phyloP scores from a whole-genome alignment of 306 rosid genomes.

The Datisca glomerata region DNA sequence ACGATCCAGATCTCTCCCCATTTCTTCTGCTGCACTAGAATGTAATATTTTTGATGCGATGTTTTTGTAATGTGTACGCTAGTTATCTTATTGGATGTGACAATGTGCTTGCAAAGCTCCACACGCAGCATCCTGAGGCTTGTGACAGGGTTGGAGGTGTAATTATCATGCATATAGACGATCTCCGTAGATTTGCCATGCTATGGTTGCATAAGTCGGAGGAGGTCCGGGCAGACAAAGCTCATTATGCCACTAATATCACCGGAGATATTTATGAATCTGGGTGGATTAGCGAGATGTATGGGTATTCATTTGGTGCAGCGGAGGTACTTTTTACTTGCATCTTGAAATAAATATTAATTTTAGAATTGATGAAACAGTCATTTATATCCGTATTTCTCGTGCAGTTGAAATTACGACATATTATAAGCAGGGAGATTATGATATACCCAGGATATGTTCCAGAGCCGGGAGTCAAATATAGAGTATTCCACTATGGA shows the following conservation, averaged over 20 bases:
- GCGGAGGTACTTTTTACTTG: constrained; percentile 95
- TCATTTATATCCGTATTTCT: no score
- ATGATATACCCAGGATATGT: constrained; percentile 80
- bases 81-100: constrained; percentile 96
- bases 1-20: no score
- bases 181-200: constrained; percentile 72
- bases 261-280: constrained; percentile 88
- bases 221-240: constrained; percentile 95
- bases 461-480: constrained; percentile 58
- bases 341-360: no score
- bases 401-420: constrained; percentile 72
- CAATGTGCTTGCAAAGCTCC: constrained; percentile 85
- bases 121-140: constrained; percentile 90
- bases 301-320: constrained; percentile 96
- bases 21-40: no score
- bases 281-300: constrained; percentile 99
- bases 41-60: constrained; percentile 2
- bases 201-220: constrained; percentile 95
- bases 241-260: constrained; percentile 85
- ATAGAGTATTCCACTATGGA: constrained; percentile 94
- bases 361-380: no score
- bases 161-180: constrained; percentile 92
- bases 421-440: constrained; percentile 44
- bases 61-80: constrained; percentile 15
- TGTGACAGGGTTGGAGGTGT: constrained; percentile 99